Conservation (phyloP, 2,329 filamentous ascomycete species). For the Colletotrichum sp. region DNA sequence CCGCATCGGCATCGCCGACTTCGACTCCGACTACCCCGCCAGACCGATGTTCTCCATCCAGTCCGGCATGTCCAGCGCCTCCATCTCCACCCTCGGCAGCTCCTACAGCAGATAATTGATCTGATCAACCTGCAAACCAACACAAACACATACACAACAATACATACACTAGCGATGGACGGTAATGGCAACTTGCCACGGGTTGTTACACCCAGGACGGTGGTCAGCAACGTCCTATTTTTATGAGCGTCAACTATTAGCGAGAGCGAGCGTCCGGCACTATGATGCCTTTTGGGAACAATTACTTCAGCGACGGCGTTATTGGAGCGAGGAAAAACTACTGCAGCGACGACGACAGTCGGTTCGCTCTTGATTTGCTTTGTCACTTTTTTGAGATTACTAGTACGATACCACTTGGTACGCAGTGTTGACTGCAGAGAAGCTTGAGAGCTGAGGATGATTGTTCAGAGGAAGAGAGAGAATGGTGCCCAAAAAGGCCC, state of each 20-base stretch:
- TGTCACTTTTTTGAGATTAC: background rate
- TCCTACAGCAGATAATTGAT: background rate
- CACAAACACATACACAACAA: background rate
- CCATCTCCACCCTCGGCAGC: constrained; percentile 15
- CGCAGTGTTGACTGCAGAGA: background rate
- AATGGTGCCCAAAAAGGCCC: background rate
- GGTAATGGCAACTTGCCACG: constrained; percentile 5
- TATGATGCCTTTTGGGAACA: constrained; percentile 1
- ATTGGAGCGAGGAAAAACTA: background rate
- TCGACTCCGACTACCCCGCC: constrained; percentile 13
- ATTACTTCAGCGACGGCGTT: constrained; percentile 15
- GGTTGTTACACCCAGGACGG: constrained; percentile 1
- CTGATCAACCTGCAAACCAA: background rate
- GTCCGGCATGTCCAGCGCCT: constrained; percentile 10
- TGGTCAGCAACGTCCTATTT: background rate
- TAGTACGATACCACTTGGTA: constrained; percentile 9
- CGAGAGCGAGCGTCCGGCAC: background rate
- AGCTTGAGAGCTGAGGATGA: background rate
- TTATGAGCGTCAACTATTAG: background rate
- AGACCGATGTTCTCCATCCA: constrained; percentile 14
- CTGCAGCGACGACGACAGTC: constrained; percentile 3
- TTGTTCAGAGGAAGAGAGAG: background rate
- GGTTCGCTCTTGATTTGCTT: background rate
- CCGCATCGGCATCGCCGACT: constrained; percentile 50
- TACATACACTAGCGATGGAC: background rate